Base-by-base conservation (phyloP, 495 filamentous ascomycete species). In the Apiosordaria backusii region DNA sequence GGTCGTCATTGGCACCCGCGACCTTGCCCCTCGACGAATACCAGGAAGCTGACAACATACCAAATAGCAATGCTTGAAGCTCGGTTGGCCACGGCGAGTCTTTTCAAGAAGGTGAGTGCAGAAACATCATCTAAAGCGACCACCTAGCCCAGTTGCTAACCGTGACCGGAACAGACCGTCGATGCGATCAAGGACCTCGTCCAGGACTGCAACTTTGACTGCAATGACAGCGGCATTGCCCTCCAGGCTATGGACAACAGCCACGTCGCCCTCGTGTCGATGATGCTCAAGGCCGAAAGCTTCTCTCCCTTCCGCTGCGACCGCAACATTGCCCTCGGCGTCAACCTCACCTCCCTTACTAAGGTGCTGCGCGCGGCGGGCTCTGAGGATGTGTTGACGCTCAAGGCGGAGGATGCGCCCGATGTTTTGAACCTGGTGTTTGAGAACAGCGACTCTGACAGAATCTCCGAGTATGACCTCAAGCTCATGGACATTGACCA, bases 401-500 rank as follows among this genome's bases (percentile, higher is more conserved):
- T 99, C 71, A 98, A 97, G 88, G 95, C 95, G 16, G 93, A 98
- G 71, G 95, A 99, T 79, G 88, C 93, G 16, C 95, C 95, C 54
- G 95, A 99, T 77, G 89, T 90, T 22, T 86, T 99, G 59, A 98
- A 97, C 83, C 84, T 99, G 66, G 87, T 94, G 68, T 98, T 99
- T 76, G 95, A 99, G 88, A 93, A 87, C 80, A 83, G 67, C 66
- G 90, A 91, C 77, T 92, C 86, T 69, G 95, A 99, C 78, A 83
- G 95, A 60, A 85, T 98, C 67, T 95, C 91, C 83, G 95, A 98
- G 80, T 99, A 98, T 78, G 95, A 99, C 80, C 89, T 99, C 81
- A 99, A 99, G 87, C 86, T 99, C 68, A 99, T 99, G 96, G 95
- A 99, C 78, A 97, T 99, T 77, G 95, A 99, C 80, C 95, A 99